Base-by-base conservation (phyloP, 169 alveolate genomes). In the Cryptosporidium xiaoi region DNA sequence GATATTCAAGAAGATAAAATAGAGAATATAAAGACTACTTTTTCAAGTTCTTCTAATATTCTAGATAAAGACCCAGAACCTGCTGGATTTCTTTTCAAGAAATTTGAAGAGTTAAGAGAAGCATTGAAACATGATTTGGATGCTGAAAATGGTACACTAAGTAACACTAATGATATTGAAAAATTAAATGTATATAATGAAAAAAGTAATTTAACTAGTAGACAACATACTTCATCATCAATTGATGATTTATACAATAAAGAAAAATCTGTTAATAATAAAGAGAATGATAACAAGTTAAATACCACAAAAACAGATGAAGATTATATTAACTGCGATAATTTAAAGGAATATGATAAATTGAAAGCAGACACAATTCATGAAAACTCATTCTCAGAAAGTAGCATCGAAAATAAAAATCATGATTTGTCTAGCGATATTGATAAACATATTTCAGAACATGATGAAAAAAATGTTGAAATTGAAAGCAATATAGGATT, bases 71-170 rank as follows among this genome's bases (percentile, higher is more conserved):
- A 69, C 7, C 36, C 77, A 13, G 87, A 62, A 13, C 87, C 87
- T 15, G 87, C 40, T 40, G 77, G 87, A 15, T 77, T 77, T 77
- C 51, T 77, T n/a, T 77, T 77, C 15, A 77, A 77, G 64, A 77
- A 77, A 50, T 77, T 77, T 46, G 87, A 77, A 31, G 87, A 77
- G 13, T 40, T 77, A 10, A 77, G 87, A 62, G 87, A 77, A 40
- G 87, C 87, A n/a, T 66, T 77, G 60, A 68, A 77, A 24, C 87
- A 77, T 77, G 87, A 56, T 2, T 29, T 77, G 29, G 87, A 34
- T 13, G 4, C 64, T n/a, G 29, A 53, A 53, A 5, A 53, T 5
- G 12, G 64, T 16, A 53, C 29, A 20, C 0, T 5, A 53, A 53
- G 20, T 53, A 53, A n/a, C 6, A 13, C 4, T 53, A 53, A 53